These are phyloP conservation scores for Mycena venus DNA, from an alignment of 768 basidiomycete genomes.

Conservation along the genomic window DNA sequence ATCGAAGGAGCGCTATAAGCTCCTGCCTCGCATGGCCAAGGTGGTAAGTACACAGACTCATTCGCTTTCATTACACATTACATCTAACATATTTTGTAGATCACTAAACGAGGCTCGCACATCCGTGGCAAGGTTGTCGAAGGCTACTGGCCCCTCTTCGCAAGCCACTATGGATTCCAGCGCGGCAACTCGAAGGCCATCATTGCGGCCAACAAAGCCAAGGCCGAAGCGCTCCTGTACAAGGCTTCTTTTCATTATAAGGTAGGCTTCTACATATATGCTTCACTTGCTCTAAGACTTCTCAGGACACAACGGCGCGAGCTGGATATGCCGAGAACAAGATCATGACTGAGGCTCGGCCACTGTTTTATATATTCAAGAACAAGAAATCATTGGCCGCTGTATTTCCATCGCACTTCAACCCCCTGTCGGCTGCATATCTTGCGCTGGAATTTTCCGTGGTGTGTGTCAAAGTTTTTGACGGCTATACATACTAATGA, in stretches of 20 bases:
- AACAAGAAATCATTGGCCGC: neutral
- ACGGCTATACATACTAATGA: neutral
- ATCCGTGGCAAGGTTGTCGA: neutral
- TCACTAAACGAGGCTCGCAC: neutral
- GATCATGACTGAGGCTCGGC: neutral
- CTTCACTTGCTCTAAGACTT: neutral
- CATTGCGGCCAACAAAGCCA: no score
- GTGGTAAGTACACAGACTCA: neutral
- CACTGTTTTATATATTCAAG: neutral
- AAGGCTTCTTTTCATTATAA: neutral
- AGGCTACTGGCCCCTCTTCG: neutral
- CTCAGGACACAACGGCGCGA: neutral
- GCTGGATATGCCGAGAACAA: neutral
- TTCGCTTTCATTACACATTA: no score
- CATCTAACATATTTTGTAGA: neutral
- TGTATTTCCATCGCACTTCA: neutral
- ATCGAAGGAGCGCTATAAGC: neutral
- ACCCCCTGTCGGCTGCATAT: neutral
- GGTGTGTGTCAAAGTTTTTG: neutral
- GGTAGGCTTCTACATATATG: no score
- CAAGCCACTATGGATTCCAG: no score
- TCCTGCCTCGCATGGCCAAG: neutral
- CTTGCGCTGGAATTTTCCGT: neutral
- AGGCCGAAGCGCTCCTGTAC: no score
- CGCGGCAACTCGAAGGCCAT: no score